Evolutionary conservation across 495 filamentous ascomycete genomes (phyloP), one percentile per base, ranked within the genome.

Genomic region (Physcia stellaris): DNA sequence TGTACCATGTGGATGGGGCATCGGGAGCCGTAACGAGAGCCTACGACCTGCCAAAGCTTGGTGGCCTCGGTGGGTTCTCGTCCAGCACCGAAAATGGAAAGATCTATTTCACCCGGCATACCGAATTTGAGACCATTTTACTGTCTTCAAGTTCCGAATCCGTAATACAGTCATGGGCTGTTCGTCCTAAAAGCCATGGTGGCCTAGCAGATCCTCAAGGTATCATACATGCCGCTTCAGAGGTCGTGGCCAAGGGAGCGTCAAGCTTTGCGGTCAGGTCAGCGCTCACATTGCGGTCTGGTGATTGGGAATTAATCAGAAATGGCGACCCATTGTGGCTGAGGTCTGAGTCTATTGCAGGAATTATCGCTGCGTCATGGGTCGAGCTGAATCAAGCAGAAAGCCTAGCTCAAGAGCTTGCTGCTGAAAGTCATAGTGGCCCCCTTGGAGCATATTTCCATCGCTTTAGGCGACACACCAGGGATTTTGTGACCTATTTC

Each of bases 71-170:
- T 23, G 75, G 76, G 3, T 83, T 94, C 51, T 80, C 90, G 2
- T 75, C 75, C 1, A 93, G 79, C 60, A 82, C 74, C 10, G 66
- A 71, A 30, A 79, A 75, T 40, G 72, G 79, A 2, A 85, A 92
- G 55, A 80, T 90, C 6, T 95, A 85, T 60, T 94, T 96, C 50
- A 86, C 80, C 2, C 67, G 86, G 27, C 61, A 83, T 42, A 84
- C 83, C 1, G 61, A 77, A 16, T 71, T 75, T 13, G 83, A 92
- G 45, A 60, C 79, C 4, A 66, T 69, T 32, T 59, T 93, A 29
- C 64, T 83, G 10, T 86, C 86, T 2, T 94, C 86, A 1, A 61
- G 62, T 21, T 87, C 82, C 2, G 75, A 86, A 52, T 79, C 71
- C 6, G 63, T 88, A 31, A 67, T 94, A 23, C 77, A 71, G 6